These are phyloP conservation scores for Solanum hybrid DNA, from an alignment of 305 asterid species.

Conservation along the genomic window DNA sequence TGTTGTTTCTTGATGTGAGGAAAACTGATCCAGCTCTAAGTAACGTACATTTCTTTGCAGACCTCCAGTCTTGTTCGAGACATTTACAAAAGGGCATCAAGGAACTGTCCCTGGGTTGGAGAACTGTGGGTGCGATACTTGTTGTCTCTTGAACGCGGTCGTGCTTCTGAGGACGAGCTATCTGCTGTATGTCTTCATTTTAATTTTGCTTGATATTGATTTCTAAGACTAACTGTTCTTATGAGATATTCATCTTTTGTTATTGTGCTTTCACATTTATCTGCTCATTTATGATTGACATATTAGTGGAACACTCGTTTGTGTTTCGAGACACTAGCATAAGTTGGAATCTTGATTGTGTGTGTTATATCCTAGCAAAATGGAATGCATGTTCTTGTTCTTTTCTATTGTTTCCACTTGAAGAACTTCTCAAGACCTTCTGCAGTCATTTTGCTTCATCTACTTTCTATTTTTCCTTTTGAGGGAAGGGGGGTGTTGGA, in stretches of 20 bases:
- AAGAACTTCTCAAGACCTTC: background rate
- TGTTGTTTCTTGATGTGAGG: slow-evolving; percentile 4
- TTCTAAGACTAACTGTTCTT: background rate
- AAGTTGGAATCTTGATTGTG: background rate
- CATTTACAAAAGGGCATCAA: slow-evolving; percentile 74
- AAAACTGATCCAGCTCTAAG: slow-evolving; percentile 13
- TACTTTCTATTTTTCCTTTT: background rate
- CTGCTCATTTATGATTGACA: background rate
- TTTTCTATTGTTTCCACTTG: background rate
- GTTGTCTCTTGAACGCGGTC: slow-evolving; percentile 69
- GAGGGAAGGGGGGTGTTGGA: background rate
- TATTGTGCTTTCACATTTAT: background rate
- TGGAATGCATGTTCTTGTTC: background rate
- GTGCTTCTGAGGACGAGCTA: slow-evolving; percentile 68
- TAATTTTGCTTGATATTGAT: background rate
- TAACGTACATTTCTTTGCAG: slow-evolving; percentile 31
- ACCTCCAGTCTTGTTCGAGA: slow-evolving; percentile 70
- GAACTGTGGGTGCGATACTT: slow-evolving; percentile 82
- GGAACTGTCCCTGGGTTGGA: slow-evolving; percentile 93
- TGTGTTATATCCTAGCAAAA: background rate
- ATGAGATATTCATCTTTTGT: background rate
- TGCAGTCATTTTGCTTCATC: background rate
- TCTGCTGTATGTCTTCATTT: slow-evolving; percentile 42
- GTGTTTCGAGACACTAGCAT: background rate
- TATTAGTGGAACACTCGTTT: background rate